A percentile compares a stretch with the other conserved stretches of the same genome.
These are phyloP conservation scores for Tylopilus sp. DNA, from an alignment of 768 basidiomycete species.

Conservation along the genomic window DNA sequence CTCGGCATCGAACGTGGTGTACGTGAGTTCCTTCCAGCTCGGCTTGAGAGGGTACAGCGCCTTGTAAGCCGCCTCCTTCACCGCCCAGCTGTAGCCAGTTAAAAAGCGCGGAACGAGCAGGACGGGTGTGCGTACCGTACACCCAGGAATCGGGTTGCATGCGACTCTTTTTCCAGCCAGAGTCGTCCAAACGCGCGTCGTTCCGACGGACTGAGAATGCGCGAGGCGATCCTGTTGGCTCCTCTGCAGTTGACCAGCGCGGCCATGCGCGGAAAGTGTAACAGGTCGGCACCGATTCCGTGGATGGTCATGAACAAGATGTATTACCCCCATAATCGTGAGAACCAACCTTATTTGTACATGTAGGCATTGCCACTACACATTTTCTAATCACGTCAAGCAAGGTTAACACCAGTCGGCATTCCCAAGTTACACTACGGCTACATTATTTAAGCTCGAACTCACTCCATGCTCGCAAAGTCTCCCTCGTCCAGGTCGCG, in stretches of 20 bases:
- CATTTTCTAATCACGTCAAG: too few species aligned
- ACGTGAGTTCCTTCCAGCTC: conserved; percentile 76
- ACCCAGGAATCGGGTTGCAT: conserved; percentile 53
- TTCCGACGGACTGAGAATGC: conserved; percentile 57
- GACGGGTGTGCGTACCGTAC: conserved; percentile 51
- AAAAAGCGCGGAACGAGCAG: neutral
- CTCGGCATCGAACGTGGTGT: conserved; percentile 33
- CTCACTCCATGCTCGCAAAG: conserved; percentile 69
- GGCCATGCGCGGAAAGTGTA: conserved; percentile 64
- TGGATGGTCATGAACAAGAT: conserved; percentile 50
- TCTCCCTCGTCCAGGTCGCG: conserved; percentile 93
- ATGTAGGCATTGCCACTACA: too few species aligned
- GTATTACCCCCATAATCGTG: too few species aligned
- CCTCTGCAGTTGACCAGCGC: conserved; percentile 50
- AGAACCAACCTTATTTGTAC: too few species aligned
- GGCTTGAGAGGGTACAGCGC: conserved; percentile 68
- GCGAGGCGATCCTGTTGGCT: conserved; percentile 45
- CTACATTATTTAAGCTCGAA: neutral
- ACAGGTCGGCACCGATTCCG: conserved; percentile 75
- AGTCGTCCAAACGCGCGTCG: conserved; percentile 34
- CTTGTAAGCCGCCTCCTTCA: conserved; percentile 88
- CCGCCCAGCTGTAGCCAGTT: conserved; percentile 57
- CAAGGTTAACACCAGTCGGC: too few species aligned
- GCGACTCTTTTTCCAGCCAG: neutral
- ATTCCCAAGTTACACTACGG: neutral